Evolutionary conservation across 2,329 filamentous ascomycete species (phyloP), one percentile per base, ranked within the genome.

Genomic region (Septoria petroselini): DNA sequence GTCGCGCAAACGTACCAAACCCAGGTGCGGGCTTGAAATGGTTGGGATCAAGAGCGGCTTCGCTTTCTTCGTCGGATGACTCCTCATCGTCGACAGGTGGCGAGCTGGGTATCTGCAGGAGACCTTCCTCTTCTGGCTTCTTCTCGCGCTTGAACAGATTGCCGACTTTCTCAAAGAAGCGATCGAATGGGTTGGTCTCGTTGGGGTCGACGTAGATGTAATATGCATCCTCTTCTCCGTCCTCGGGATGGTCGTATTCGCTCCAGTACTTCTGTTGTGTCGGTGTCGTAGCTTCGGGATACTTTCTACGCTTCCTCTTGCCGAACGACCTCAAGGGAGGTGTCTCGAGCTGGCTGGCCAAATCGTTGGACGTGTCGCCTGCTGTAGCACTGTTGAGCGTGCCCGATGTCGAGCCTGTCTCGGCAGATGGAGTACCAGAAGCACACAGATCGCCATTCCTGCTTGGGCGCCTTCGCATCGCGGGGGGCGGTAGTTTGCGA

Each of bases 191-290:
- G 47, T 87, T 85, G 27, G 71, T 71, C 14, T 79, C 79, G 58
- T 88, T 78, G 0, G 87, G 86, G 63, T 91, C 79, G 52, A 91
- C 74, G 61, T 88, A 89, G 58, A 93, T 83, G 37, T 81, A 77
- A 66, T 89, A 93, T 23, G 77, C 78, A 35, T 62, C 76, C 11
- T 76, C 71, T 2, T 77, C 81, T 8, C 70, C 71, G 47, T 90
- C 86, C 65, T 88, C 89, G 7, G 86, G 86, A 64, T 91, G 73
- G 58, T 94, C 88, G 67, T 91, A 93, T 67, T 94, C 88, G 67
- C 88, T 91, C 88, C 88, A 94, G 65, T 91, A 93, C 52, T 59
- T 70, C n/a, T n/a, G n/a, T 61, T 42, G 66, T 65, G 46, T 48
- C 15, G 38, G 19, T 27, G 51, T 17, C 18, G 44, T 38, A 3